Conservation (phyloP, 2,329 filamentous ascomycete genomes). For the Sporothrix pseudoabietina region DNA sequence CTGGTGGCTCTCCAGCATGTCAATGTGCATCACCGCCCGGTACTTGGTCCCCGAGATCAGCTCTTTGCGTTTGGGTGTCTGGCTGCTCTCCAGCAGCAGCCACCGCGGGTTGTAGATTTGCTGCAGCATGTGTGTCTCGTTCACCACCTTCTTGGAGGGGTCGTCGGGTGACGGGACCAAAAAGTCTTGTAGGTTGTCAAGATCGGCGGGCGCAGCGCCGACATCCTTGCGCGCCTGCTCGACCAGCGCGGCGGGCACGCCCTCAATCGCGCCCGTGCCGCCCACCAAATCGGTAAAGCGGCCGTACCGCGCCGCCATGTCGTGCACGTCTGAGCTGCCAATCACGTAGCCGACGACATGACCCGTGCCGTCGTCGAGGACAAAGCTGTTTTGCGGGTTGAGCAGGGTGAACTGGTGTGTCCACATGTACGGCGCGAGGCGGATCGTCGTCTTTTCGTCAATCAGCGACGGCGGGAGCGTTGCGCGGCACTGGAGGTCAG, state of each 20-base stretch:
- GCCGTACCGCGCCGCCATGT: constrained; percentile 45
- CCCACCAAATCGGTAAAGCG: constrained; percentile 44
- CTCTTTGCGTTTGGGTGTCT: constrained; percentile 41
- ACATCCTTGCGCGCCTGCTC: constrained; percentile 36
- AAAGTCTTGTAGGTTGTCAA: constrained; percentile 42
- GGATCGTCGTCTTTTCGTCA: constrained; percentile 41
- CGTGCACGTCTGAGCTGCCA: constrained; percentile 48
- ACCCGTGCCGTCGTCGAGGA: constrained; percentile 53
- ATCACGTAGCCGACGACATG: constrained; percentile 54
- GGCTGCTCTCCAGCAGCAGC: constrained; percentile 44
- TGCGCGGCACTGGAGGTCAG: constrained; percentile 47
- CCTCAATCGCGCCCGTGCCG: background rate
- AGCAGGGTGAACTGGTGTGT: constrained; percentile 54
- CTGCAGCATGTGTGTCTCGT: constrained; percentile 46
- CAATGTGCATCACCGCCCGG: constrained; percentile 54
- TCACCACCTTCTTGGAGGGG: constrained; percentile 34
- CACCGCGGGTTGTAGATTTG: constrained; percentile 46
- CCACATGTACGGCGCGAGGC: constrained; percentile 54
- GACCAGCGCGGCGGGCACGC: constrained; percentile 5
- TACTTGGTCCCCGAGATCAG: constrained; percentile 40
- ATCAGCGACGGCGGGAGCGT: constrained; percentile 51
- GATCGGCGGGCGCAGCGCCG: constrained; percentile 36
- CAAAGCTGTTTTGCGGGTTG: constrained; percentile 49
- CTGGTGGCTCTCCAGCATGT: constrained; percentile 49
- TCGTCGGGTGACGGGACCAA: constrained; percentile 31